Evolutionary conservation across 78 protist species (phyloP).

Genomic region (Dictyostelium firmibasis): DNA sequence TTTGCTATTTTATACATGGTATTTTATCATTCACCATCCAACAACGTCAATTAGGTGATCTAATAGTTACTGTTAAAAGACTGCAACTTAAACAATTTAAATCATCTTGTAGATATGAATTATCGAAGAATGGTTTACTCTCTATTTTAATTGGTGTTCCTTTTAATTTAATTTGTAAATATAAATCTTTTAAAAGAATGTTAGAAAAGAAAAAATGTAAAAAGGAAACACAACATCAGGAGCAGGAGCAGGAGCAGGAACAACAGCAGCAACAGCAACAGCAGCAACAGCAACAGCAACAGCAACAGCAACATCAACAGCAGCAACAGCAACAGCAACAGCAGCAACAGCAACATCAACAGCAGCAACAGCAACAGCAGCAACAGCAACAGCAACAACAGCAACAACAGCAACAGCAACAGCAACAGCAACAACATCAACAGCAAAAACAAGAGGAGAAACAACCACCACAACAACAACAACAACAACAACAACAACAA

Average conservation of each 20-base stretch:
- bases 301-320: too few species aligned
- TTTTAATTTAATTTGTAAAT: too few species aligned
- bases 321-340: too few species aligned
- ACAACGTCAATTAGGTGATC: slow-evolving; percentile 22
- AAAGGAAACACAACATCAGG: too few species aligned
- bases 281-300: too few species aligned
- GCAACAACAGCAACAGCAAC: background rate
- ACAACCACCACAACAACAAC: background rate
- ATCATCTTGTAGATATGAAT: background rate
- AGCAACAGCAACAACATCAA: too few species aligned
- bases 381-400: background rate
- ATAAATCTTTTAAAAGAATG: too few species aligned
- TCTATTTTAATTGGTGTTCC: background rate
- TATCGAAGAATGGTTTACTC: background rate
- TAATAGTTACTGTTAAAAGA: background rate
- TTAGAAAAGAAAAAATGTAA: too few species aligned
- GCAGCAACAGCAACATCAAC: too few species aligned
- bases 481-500: background rate
- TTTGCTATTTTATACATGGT: slow-evolving; percentile 40
- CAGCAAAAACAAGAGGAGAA: too few species aligned
- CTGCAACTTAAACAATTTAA: background rate
- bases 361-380: too few species aligned
- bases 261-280: background rate
- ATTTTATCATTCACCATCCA: slow-evolving; percentile 15
- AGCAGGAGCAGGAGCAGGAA: too few species aligned